Percentiles rank a stretch among this genome's conserved stretches.
These are phyloP conservation scores for Russula griseocarnosa DNA, from an alignment of 768 basidiomycete species.

Conservation along the genomic window DNA sequence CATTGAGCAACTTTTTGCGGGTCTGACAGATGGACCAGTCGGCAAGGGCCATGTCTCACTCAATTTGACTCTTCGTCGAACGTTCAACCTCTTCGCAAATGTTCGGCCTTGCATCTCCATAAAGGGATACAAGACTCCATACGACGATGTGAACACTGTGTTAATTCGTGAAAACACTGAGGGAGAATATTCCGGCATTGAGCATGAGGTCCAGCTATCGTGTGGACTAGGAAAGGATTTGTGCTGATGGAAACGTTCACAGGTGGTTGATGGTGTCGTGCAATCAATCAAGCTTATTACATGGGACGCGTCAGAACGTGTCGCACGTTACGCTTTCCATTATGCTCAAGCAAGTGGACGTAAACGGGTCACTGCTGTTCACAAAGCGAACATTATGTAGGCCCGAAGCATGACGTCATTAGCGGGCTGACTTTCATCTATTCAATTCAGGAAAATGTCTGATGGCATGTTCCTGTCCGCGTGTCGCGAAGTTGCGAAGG, in stretches of 20 bases:
- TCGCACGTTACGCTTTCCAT: constrained; percentile 97
- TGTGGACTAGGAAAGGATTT: constrained; percentile 9
- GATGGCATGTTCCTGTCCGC: constrained; percentile 99
- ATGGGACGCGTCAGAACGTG: constrained; percentile 97
- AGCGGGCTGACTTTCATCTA: background rate
- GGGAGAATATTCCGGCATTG: constrained; percentile 99
- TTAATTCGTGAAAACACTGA: constrained; percentile 99
- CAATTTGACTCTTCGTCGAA: constrained; percentile 93
- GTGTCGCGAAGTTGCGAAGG: constrained; percentile 92
- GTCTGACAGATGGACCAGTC: constrained; percentile 47
- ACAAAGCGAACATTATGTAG: constrained; percentile 99
- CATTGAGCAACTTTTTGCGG: background rate
- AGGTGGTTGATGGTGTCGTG: constrained; percentile 96
- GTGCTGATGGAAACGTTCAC: constrained; percentile 20
- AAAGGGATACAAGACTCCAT: constrained; percentile 95
- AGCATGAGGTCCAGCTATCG: constrained; percentile 74
- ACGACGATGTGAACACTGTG: constrained; percentile 97
- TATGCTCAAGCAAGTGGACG: constrained; percentile 88
- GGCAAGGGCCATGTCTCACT: constrained; percentile 99
- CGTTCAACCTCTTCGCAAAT: constrained; percentile 98
- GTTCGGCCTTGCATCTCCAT: constrained; percentile 96
- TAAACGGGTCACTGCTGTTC: constrained; percentile 93
- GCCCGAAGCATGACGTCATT: constrained; percentile 26
- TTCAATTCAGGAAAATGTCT: constrained; percentile 91
- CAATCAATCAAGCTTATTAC: constrained; percentile 99